These are phyloP conservation scores for Beauveria scarabaeidicola DNA, from an alignment of 2,329 filamentous ascomycete species.

Conservation along the genomic window DNA sequence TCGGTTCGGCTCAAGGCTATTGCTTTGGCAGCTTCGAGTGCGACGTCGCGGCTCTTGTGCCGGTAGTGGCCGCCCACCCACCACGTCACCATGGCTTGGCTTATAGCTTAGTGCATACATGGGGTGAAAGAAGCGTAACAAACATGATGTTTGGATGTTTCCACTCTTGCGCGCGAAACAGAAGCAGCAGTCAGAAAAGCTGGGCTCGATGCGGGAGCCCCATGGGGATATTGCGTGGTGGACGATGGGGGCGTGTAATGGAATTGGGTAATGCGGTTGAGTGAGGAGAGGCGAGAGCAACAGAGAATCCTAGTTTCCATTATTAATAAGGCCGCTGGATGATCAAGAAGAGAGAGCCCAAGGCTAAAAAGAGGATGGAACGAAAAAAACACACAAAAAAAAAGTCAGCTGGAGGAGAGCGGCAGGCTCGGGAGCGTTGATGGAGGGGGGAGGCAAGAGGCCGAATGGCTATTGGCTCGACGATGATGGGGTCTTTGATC, in stretches of 20 bases:
- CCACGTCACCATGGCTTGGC: not conserved
- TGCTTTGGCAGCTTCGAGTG: not conserved
- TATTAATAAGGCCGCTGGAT: not conserved
- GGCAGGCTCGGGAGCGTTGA: not conserved
- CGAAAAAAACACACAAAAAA: not conserved
- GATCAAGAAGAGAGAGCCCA: not conserved
- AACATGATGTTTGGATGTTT: not conserved
- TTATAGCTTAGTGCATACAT: too few species aligned
- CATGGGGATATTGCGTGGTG: not conserved
- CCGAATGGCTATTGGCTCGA: not conserved
- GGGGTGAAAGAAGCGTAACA: too few species aligned
- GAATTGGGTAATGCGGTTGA: not conserved
- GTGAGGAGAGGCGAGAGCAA: not conserved
- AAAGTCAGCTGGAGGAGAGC: not conserved
- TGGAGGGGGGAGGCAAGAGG: not conserved
- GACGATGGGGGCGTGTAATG: not conserved
- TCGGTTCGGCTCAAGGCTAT: not conserved
- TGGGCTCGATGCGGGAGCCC: slow-evolving; percentile 1
- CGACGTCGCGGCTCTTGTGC: not conserved
- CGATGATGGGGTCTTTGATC: not conserved
- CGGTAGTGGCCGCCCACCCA: not conserved
- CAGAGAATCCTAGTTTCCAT: not conserved
- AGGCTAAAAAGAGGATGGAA: not conserved
- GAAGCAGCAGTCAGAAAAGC: not conserved
- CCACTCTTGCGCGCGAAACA: not conserved